Percentiles rank a stretch among this genome's conserved stretches.
Conservation (phyloP, 345 rosid species). For the Linum tenue region DNA sequence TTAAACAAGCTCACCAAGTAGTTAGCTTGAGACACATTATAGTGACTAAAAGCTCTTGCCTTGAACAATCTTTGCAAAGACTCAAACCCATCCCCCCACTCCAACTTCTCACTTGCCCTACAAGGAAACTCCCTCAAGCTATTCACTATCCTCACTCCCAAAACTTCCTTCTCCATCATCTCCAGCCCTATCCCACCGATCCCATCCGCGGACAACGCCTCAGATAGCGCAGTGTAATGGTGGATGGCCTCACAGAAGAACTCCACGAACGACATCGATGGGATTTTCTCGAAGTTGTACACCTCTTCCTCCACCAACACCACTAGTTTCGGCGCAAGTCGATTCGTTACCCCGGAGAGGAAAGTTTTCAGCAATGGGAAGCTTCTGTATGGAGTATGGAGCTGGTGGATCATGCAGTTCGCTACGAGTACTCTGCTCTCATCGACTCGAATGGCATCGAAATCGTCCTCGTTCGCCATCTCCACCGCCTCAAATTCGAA, state of each 20-base stretch:
- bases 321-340: not conserved
- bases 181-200: conserved; percentile 7
- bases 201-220: conserved; percentile 15
- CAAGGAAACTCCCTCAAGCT: conserved; percentile 18
- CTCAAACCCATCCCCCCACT: conserved; percentile 15
- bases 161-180: conserved; percentile 19
- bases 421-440: not conserved
- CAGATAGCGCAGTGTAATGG: conserved; percentile 21
- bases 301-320: not conserved
- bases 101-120: conserved; percentile 6
- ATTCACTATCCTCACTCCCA: conserved; percentile 17
- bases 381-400: conserved; percentile 1
- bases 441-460: not conserved
- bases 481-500: conserved; percentile 15
- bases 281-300: not conserved
- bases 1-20: conserved; percentile 16
- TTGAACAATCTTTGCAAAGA: conserved; percentile 7
- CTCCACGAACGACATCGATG: not conserved
- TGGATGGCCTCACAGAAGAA: conserved; percentile 15
- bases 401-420: not conserved
- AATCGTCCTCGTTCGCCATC: conserved; percentile 11
- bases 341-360: not conserved
- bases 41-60: conserved; percentile 14
- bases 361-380: conserved; percentile 9
- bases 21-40: conserved; percentile 26